Conservation (phyloP, 2,329 filamentous ascomycete genomes). For the Hypoxylon sp. region DNA sequence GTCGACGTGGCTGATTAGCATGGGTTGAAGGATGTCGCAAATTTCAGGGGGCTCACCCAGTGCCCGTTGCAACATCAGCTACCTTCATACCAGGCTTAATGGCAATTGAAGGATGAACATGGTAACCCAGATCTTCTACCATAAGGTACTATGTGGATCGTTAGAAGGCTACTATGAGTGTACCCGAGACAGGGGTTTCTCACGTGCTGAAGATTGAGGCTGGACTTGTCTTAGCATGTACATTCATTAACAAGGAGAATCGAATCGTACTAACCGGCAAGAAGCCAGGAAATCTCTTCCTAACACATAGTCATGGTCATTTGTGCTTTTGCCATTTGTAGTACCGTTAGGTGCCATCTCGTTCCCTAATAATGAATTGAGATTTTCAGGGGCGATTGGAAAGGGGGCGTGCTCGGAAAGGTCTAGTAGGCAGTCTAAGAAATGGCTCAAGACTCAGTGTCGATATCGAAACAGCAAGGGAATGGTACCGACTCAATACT, state of each 20-base stretch:
- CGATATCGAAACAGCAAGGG: not conserved
- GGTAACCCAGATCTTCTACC: not conserved
- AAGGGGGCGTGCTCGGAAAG: not conserved
- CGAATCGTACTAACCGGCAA: not conserved
- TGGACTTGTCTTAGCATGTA: not conserved
- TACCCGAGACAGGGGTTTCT: not conserved
- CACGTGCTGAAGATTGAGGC: not conserved
- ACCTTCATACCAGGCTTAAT: conserved; percentile 1
- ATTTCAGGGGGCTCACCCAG: not conserved
- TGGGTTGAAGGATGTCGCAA: not conserved
- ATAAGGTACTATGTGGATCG: not conserved
- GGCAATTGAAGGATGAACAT: not conserved
- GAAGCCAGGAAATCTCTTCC: conserved; percentile 1
- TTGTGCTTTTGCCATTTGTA: not conserved
- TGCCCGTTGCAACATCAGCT: not conserved
- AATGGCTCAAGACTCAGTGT: not conserved
- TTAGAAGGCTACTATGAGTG: not conserved
- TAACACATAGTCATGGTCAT: not conserved
- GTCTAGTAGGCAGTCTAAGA: not conserved
- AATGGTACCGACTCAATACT: not conserved
- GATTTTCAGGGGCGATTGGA: not conserved
- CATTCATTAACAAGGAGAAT: not conserved
- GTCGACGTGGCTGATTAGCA: not conserved
- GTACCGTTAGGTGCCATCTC: conserved; percentile 1
- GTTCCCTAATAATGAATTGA: not conserved